Evolutionary conservation across 345 rosid genomes (phyloP).

Genomic region (Crucihimalaya himalaica): DNA sequence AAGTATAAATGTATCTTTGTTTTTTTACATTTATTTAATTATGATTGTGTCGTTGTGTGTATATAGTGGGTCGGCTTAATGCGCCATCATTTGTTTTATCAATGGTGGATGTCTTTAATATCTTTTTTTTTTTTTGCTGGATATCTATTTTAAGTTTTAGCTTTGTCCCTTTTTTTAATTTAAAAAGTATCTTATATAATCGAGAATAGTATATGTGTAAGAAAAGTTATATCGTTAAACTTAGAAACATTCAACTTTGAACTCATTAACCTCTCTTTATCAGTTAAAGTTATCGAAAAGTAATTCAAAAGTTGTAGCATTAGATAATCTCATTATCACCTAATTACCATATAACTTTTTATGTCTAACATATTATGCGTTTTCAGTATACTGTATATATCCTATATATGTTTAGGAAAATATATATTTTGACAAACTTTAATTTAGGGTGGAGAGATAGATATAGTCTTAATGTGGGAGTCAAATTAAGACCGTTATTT

Average conservation of each 20-base stretch:
- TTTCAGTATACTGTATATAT: neutral
- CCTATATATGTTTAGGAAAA: neutral
- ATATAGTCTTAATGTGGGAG: neutral
- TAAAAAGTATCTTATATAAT: neutral
- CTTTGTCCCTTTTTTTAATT: neutral
- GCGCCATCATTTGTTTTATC: slow-evolving; percentile 23
- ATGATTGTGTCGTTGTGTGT: slow-evolving; percentile 13
- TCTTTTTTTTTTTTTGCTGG: neutral
- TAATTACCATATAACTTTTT: slow-evolving; percentile 4
- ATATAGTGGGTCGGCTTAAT: slow-evolving; percentile 31
- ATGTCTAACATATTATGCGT: slow-evolving; percentile 1
- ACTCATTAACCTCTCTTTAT: neutral
- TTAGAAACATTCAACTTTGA: neutral
- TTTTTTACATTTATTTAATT: neutral
- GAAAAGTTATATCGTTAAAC: neutral
- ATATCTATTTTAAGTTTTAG: neutral
- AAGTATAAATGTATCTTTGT: neutral
- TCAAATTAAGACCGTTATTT: slow-evolving; percentile 33
- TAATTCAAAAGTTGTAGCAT: slow-evolving; percentile 10
- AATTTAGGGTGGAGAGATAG: neutral
- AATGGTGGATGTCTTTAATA: slow-evolving; percentile 9
- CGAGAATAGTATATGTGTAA: neutral
- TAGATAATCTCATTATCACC: slow-evolving; percentile 30
- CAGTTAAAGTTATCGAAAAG: slow-evolving; percentile 3
- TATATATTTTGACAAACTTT: neutral